Base-by-base conservation (phyloP, 106 monocot genomes). In the Platanthera guangdongensis region DNA sequence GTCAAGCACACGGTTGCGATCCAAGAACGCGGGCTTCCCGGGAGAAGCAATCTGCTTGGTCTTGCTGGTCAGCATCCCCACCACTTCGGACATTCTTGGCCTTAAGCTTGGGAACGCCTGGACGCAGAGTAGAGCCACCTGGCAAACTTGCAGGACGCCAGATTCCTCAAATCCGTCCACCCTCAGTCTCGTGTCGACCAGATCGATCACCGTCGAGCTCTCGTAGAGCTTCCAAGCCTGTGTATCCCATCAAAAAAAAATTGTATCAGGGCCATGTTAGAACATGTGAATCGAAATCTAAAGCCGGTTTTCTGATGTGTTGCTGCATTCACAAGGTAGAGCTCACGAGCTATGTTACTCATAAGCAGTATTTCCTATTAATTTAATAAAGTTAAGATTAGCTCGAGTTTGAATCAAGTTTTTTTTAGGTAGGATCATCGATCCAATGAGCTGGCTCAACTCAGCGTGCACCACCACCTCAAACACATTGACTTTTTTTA, bases 201-300 rank as follows among this genome's bases (percentile, higher is more conserved):
- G 49, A 15, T 88, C 85, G 0, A 81, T 76, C 21, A 83, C 22
- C 57, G 48, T 85, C 7, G 88, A 85, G 68, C 73, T 78, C 72
- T 88, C 80, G 70, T 78, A 85, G 2, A 88, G 83, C 76, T 76
- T 85, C 88, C 88, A 88, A 50, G 88, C 88, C 88, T 88, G 48
- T 88, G 48, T 12, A 79, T 48, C 21, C 11, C 59, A 49, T 14
- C 30, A 63, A 47, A 9, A 70, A n/a, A 70, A 46, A n/a, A 16
- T 39, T 39, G 39, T 39, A 39, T 39, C 39, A 39, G 39, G 2
- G 39, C 39, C 39, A 39, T 39, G 39, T 3, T 3, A 39, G 3
- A 39, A 39, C 39, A 39, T 39, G 39, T 39, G 39, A 3, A 39
- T 39, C 39, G 39, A 39, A 39, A 39, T 39, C 39, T 39, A 39